phyloP scores from a whole-genome alignment of 164 flowering plant genomes.

The Stephania cephalantha region DNA sequence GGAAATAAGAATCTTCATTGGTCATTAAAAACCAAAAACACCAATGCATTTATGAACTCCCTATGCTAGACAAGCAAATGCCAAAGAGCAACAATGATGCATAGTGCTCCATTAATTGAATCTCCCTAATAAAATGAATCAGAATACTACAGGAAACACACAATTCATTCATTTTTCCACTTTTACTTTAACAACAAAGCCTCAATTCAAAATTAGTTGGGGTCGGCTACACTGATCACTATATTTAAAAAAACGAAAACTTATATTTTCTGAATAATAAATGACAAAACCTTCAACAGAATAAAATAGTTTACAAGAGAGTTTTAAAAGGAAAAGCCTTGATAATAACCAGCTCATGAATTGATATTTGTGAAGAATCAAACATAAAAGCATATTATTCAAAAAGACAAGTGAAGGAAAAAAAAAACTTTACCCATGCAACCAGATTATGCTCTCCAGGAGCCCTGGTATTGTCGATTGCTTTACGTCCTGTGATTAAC shows the following conservation, averaged over 20 bases:
- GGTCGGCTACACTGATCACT: background rate
- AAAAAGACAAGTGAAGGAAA: background rate
- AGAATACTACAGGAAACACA: background rate
- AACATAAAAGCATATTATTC: background rate
- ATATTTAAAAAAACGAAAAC: background rate
- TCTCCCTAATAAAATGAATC: background rate
- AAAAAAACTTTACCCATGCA: slow-evolving; percentile 63
- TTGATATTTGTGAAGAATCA: background rate
- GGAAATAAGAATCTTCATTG: background rate
- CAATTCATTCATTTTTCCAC: background rate
- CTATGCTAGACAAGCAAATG: background rate
- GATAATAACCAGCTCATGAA: background rate
- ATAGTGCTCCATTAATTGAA: background rate
- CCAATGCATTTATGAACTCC: background rate
- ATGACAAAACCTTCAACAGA: background rate
- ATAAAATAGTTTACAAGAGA: background rate
- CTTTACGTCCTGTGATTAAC: slow-evolving; percentile 89
- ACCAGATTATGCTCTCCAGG: slow-evolving; percentile 87
- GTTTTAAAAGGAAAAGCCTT: background rate
- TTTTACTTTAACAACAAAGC: too few species aligned
- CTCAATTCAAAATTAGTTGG: too few species aligned
- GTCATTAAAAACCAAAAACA: background rate
- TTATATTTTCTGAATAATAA: background rate
- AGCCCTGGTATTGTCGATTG: slow-evolving; percentile 63
- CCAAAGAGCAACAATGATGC: background rate